Base-by-base conservation (phyloP, 164 flowering plant species). In the Magnolia officinalis region DNA sequence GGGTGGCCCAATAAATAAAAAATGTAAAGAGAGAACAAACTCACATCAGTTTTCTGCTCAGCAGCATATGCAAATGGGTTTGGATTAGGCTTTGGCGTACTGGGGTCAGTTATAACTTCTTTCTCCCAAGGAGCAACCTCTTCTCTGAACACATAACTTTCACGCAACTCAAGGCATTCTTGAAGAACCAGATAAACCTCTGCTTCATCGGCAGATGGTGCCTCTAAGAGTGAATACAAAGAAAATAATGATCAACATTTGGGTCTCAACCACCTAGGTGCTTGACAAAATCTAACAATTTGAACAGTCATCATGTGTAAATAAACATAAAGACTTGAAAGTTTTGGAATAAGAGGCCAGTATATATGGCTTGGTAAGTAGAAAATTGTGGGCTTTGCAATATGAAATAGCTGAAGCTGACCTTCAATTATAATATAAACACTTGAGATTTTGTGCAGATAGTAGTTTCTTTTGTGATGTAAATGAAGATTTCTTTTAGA, bases 71-170 rank as follows among this genome's bases (percentile, higher is more conserved):
- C 82, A 85, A 96, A 96, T 74, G 98, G 99, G 50, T 88, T 88
- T 67, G 89, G 92, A 81, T 90, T 85, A 72, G 93, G 94, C 85
- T 91, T 94, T 71, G 98, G 98, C 1, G 98, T 96, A 70, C 97
- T 86, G n/a, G 99, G 98, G 71, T 93, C 98, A 80, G 89, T 86
- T 73, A 94, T 91, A 45, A 87, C 84, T 86, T 96, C 99, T 80
- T 87, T 93, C 71, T 86, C 97, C 99, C 99, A 96, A 72, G 99
- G 95, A 82, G 96, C 90, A 84, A 90, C 82, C 70, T 85, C 86
- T 82, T 96, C 99, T 75, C 84, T 87, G 79, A 90, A 96, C 19
- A 94, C 75, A 85, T 93, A 94, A 72, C 86, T 85, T 77, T 87
- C 87, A 59, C 98, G 90, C 90, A 94, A 67, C 81, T 90, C 91